A percentile compares a stretch with the other conserved stretches of the same genome.
Evolutionary conservation across 2,329 filamentous ascomycete genomes (phyloP).

Genomic region (Paecilomyces variotii): DNA sequence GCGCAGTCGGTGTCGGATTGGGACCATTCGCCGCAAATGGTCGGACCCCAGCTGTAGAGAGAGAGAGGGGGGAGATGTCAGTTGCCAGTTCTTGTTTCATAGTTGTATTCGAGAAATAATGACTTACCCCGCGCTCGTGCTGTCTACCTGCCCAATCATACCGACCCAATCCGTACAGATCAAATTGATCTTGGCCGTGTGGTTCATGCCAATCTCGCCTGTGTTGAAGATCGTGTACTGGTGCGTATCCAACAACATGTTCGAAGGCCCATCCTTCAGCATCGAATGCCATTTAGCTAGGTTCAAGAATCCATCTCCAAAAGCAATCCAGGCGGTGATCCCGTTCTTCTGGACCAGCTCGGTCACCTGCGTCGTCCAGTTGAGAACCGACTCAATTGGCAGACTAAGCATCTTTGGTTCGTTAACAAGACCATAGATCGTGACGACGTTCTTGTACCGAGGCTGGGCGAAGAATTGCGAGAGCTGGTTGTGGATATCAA

Average conservation of each 20-base stretch:
- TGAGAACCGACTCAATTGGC: constrained; percentile 56
- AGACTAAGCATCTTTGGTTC: constrained; percentile 82
- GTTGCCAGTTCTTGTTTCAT: neutral
- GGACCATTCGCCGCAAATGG: constrained; percentile 92
- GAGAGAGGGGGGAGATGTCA: constrained; percentile 7
- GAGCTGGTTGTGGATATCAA: constrained; percentile 80
- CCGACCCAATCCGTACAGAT: constrained; percentile 81
- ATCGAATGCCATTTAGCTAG: constrained; percentile 83
- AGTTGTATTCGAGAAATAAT: neutral
- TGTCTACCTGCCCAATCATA: constrained; percentile 65
- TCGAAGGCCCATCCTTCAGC: constrained; percentile 59
- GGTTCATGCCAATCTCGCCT: constrained; percentile 71
- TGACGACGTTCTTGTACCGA: constrained; percentile 83
- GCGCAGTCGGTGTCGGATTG: constrained; percentile 97
- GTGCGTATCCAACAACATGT: constrained; percentile 85
- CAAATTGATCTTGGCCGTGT: constrained; percentile 76
- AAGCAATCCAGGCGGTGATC: constrained; percentile 63
- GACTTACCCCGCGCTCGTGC: constrained; percentile 57
- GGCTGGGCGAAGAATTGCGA: constrained; percentile 89
- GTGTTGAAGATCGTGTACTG: constrained; percentile 98
- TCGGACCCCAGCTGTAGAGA: constrained; percentile 64
- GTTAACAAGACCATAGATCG: constrained; percentile 90
- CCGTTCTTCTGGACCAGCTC: constrained; percentile 68
- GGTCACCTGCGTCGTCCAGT: constrained; percentile 72
- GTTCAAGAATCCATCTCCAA: constrained; percentile 93